These are phyloP conservation scores for Lactarius pseudohatsudake DNA, from an alignment of 768 basidiomycete genomes.

Conservation along the genomic window DNA sequence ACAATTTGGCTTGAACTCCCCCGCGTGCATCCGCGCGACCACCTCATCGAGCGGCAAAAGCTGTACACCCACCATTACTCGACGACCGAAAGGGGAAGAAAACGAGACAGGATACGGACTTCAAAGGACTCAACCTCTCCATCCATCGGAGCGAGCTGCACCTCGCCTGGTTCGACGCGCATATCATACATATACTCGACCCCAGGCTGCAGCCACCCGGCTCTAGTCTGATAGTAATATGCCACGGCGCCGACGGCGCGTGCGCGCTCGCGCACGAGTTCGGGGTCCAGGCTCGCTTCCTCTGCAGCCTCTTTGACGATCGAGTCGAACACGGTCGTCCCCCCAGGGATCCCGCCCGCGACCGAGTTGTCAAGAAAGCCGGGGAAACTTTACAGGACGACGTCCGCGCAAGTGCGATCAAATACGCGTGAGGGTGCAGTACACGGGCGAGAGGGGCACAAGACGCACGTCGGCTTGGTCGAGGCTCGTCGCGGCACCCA, in stretches of 20 bases:
- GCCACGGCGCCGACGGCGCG: conserved; percentile 68
- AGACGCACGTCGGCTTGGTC: conserved; percentile 84
- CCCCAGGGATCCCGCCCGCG: conserved; percentile 88
- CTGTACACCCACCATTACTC: conserved; percentile 39
- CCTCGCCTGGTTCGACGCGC: conserved; percentile 54
- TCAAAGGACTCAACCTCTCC: conserved; percentile 95
- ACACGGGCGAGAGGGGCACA: neutral
- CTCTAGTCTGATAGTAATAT: conserved; percentile 71
- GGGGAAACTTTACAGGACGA: conserved; percentile 58
- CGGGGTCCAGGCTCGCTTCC: conserved; percentile 79
- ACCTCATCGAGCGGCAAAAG: conserved; percentile 65
- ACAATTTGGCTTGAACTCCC: conserved; percentile 92
- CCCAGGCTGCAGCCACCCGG: conserved; percentile 86
- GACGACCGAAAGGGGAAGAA: neutral
- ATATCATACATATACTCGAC: conserved; percentile 89
- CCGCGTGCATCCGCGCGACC: conserved; percentile 58
- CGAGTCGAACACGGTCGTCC: conserved; percentile 67
- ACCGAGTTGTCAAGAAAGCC: conserved; percentile 87
- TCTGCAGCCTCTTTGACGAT: conserved; percentile 92
- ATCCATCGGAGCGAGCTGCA: conserved; percentile 74
- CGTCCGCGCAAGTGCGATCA: neutral
- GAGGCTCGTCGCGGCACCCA: conserved; percentile 87
- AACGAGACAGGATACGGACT: conserved; percentile 43
- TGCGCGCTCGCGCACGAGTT: conserved; percentile 58
- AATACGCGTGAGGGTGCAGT: neutral